Evolutionary conservation across 345 rosid genomes (phyloP), one percentile per base, ranked within the genome.

Genomic region (Citrus sp.): DNA sequence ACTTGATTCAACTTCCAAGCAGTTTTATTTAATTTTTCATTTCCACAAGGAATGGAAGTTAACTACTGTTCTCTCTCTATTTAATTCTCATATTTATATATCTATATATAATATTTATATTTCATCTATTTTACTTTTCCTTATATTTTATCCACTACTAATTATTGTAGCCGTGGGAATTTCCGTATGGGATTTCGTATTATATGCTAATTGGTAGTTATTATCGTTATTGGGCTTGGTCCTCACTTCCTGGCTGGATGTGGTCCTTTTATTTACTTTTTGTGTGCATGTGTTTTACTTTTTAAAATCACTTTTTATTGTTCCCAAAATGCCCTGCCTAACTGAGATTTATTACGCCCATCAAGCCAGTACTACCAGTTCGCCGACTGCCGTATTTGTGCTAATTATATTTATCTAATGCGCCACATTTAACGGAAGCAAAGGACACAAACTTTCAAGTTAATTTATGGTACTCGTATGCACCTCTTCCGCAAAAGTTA

Each of bases 181-280:
- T 37, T 49, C 58, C 70, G 81, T 73, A 34, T 79, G 68, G 19
- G 72, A 71, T 74, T 27, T 67, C 67, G 72, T 68, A 55, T 64
- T 63, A 73, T 69, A 74, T 76, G 81, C 72, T 70, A 56, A 74
- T 72, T 67, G 84, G 76, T 64, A 79, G 85, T 82, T 82, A 82
- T 79, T 82, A 82, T 82, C 82, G 85, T 82, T 82, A 82, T 79
- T 73, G 64, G 80, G 72, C 71, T 66, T 27, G 30, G 12, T 27
- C n/a, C 79, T 37, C 32, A 6, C 16, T 55, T 21, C 49, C 32
- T 68, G 24, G 7, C 35, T 65, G 42, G 18, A 12, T 28, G 24
- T 46, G 22, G 32, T 62, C 59, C 22, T 16, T 21, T 22, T 54
- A 7, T 25, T 61, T 27, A 4, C 14, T 9, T 56, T 62, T 12